These are phyloP conservation scores for Podospora anserina DNA, from an alignment of 495 filamentous ascomycete genomes.

Conservation along the genomic window DNA sequence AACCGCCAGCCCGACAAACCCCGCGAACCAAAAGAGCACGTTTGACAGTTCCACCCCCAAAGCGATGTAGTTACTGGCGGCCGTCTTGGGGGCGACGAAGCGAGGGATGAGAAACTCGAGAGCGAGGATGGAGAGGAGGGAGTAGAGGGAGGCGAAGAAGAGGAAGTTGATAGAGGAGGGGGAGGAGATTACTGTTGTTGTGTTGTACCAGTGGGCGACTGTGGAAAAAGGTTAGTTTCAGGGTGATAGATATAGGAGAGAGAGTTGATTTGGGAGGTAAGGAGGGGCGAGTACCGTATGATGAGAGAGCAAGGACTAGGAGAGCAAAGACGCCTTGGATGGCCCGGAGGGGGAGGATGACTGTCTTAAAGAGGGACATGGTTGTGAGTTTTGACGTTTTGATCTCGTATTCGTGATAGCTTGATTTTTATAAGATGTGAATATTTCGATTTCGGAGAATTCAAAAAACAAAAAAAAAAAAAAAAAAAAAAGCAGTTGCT, in stretches of 20 bases:
- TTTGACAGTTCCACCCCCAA: slow-evolving; percentile 63
- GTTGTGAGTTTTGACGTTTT: not conserved
- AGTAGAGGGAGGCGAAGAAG: slow-evolving; percentile 64
- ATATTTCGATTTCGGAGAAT: not conserved
- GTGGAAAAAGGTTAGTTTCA: slow-evolving; percentile 12
- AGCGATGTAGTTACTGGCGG: slow-evolving; percentile 56
- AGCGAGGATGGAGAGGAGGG: slow-evolving; percentile 61
- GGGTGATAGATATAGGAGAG: not conserved
- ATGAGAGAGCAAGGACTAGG: slow-evolving; percentile 64
- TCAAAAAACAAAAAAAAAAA: not conserved
- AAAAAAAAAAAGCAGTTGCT: not conserved
- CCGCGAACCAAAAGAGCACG: slow-evolving; percentile 77
- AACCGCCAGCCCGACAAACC: slow-evolving; percentile 68
- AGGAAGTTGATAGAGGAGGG: slow-evolving; percentile 68
- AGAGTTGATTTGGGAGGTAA: not conserved
- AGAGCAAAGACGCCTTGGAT: slow-evolving; percentile 63
- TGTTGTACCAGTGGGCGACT: slow-evolving; percentile 55
- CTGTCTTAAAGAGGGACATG: not conserved
- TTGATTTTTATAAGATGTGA: not conserved
- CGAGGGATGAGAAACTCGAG: slow-evolving; percentile 61
- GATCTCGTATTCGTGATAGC: not conserved
- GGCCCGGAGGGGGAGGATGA: slow-evolving; percentile 32
- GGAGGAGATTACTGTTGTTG: slow-evolving; percentile 41
- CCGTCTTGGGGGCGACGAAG: slow-evolving; percentile 38
- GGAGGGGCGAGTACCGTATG: slow-evolving; percentile 54